These are phyloP conservation scores for Arxiozyma bovina DNA, from an alignment of 1,139 yeast species.

Conservation along the genomic window DNA sequence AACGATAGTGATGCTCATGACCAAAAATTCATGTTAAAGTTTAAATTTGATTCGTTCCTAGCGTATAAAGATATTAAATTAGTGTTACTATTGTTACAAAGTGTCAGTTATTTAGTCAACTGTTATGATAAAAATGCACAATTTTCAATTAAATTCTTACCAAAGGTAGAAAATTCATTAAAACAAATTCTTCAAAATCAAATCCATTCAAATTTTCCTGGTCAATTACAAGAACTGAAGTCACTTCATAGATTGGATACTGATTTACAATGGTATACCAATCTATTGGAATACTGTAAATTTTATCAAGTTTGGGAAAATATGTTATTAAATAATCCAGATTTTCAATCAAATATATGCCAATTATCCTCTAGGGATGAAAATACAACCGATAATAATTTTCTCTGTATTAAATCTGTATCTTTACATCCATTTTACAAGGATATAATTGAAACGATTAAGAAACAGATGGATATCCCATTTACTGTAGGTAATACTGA, in stretches of 20 bases:
- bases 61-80: constrained; percentile 24
- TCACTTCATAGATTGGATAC: constrained; percentile 5
- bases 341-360: background rate
- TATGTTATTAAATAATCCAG: constrained; percentile 6
- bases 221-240: background rate
- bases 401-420: background rate
- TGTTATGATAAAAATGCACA: constrained; percentile 27
- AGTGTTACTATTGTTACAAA: constrained; percentile 25
- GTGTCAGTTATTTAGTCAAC: constrained; percentile 28
- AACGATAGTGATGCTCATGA: background rate
- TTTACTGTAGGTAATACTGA: background rate
- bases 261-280: constrained; percentile 13
- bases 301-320: constrained; percentile 25
- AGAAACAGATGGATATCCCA: background rate
- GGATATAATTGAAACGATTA: background rate
- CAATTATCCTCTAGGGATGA: background rate
- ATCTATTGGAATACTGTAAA: constrained; percentile 13
- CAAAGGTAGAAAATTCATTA: constrained; percentile 18
- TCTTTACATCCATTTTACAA: background rate
- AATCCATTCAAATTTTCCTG: background rate
- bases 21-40: constrained; percentile 3
- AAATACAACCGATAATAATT: no score
- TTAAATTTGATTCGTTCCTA: constrained; percentile 17
- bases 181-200: background rate
- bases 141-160: constrained; percentile 26